Evolutionary conservation across 495 filamentous ascomycete species (phyloP), one percentile per base, ranked within the genome.

Genomic region (Gamarada debralockiae): DNA sequence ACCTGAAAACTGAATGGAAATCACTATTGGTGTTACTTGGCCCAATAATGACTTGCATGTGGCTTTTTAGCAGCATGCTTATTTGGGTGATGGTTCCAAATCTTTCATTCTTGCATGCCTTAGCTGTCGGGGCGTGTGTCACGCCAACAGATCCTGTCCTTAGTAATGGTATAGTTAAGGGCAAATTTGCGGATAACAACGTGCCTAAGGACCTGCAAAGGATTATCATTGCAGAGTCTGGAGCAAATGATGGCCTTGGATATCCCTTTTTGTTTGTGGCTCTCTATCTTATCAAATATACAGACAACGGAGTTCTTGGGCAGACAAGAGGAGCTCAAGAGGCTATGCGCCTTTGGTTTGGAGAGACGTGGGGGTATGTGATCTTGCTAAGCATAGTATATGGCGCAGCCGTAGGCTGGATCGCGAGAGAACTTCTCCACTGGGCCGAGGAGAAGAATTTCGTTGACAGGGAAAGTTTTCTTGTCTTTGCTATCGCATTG

Each of bases 131-230:
- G 3, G 83, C 89, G 21, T 93, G 90, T 61, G 82, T 97, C n/a
- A 93, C 90, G 4, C 91, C 90, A 1, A 96, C 92, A 0, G 92
- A 97, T 63, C 92, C 92, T 0, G 82, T 96, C 22, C 72, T 96
- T 25, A 90, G 86, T 33, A 92, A 92, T 51, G 84, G 84, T 1
- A 93, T 95, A 48, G 88, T 95, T 41, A 95, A 95, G 71, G 92
- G 91, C 31, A 90, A 87, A 57, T 96, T 95, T 57, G 91, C 90
- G 7, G 90, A 95, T 51, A 85, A 89, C 56, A 86, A 95, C 68
- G 83, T 95, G 15, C 89, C 89, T 3, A 85, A 80, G 55, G 75
- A 80, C 13, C 65, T 96, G 55, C 89, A 92, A 71, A 79, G 81
- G 45, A 88, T 96, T 52, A 91, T 96, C 58, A 81, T 90, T 40